These are phyloP conservation scores for Cylindrodendrum hubeiense DNA, from an alignment of 2,329 filamentous ascomycete genomes.

Conservation along the genomic window DNA sequence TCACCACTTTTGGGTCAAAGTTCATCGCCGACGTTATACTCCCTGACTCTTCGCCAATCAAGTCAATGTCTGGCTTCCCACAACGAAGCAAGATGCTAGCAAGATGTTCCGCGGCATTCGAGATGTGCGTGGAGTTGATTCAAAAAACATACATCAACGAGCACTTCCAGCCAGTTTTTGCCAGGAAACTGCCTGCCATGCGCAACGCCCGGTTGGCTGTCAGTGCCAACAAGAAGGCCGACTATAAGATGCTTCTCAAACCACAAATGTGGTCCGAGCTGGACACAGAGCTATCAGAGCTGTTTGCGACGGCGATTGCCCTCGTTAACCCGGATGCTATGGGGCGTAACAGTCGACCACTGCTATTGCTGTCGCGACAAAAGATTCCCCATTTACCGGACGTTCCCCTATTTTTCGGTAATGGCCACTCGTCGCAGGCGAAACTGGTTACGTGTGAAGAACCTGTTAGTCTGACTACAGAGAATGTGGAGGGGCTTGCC, in stretches of 20 bases:
- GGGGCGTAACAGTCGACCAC: constrained; percentile 68
- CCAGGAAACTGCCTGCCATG: constrained; percentile 81
- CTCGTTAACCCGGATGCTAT: constrained; percentile 69
- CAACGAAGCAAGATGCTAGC: constrained; percentile 80
- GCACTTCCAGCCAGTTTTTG: constrained; percentile 79
- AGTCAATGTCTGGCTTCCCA: constrained; percentile 71
- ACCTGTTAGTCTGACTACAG: constrained; percentile 57
- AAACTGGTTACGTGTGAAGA: constrained; percentile 58
- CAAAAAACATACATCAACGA: constrained; percentile 77
- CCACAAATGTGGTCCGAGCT: constrained; percentile 76
- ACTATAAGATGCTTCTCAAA: constrained; percentile 84
- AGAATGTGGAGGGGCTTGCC: constrained; percentile 68
- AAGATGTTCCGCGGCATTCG: constrained; percentile 90
- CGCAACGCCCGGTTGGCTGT: constrained; percentile 88
- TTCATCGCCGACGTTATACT: constrained; percentile 85
- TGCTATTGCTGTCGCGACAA: constrained; percentile 79
- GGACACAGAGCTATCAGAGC: constrained; percentile 50
- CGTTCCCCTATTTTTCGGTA: constrained; percentile 80
- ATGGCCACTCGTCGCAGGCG: constrained; percentile 70
- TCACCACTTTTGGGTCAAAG: constrained; percentile 66
- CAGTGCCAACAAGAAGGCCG: constrained; percentile 78
- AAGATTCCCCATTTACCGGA: constrained; percentile 72
- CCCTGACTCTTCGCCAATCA: constrained; percentile 80
- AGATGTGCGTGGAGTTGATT: constrained; percentile 79
- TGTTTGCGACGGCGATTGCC: constrained; percentile 74